Evolutionary conservation across 345 rosid species (phyloP), one percentile per base, ranked within the genome.

Genomic region (Salix udensis): DNA sequence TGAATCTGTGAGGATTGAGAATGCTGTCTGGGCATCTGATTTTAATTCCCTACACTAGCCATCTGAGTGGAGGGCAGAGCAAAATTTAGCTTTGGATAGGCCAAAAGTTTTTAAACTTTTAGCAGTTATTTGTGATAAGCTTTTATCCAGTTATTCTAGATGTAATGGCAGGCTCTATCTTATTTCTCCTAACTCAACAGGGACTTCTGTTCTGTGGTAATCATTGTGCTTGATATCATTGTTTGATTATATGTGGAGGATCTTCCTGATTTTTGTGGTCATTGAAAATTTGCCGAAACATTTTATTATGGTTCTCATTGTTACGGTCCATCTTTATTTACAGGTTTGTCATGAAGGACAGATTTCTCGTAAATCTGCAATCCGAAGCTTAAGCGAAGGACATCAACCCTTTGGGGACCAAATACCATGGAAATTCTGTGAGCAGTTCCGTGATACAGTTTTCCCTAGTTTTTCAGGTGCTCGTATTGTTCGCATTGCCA

Each of bases 351-450:
- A 93, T 73, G 99, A 96, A 88, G 99, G 99, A 64, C 91, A 89
- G 55, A 96, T 96, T 81, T 96, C 99, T 77, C 88, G 79, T 70
- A 91, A 82, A 85, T 96, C 99, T 81, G 96, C 89, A 26, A 75
- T 88, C 42, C 82, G 82, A 85, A 94, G 94, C 87, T 88, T 93
- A 77, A 81, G 87, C 7, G 92, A 81, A 74, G 98, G 94, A 44
- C 92, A 91, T 88, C 91, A 88, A 76, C 99, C 99, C 11, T 88
- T 55, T 86, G 99, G 99, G 75, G 99, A 96, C 84, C 98, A 93
- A 79, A 92, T 96, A 73, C 98, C 99, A 37, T 96, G 99, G 99
- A 96, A 96, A 81, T 94, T 96, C 80, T 91, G 88, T 81, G 95
- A 96, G 86, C 93, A 92, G 74, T 96, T 91, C 66, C 88, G 89